Conservation (phyloP, 768 basidiomycete species). For the Rhizopogon salebrosus region DNA sequence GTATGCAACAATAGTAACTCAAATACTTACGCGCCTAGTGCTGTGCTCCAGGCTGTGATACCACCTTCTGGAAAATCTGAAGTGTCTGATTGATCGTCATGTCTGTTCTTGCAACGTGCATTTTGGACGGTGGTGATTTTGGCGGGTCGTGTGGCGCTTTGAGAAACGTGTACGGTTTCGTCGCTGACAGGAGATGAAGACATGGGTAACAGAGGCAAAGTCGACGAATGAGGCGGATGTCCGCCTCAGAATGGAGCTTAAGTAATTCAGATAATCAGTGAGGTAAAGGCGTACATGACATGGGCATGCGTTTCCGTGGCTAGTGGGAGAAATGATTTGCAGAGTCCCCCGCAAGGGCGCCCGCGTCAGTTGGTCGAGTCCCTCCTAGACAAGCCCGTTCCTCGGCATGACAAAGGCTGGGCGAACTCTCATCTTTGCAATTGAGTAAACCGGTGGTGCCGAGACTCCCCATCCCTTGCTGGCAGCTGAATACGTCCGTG, state of each 20-base stretch:
- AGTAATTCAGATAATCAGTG: background rate
- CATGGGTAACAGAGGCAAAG: background rate
- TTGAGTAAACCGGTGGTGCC: too few relatives aligned
- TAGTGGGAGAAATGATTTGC: too few relatives aligned
- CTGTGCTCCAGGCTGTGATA: slow-evolving; percentile 17
- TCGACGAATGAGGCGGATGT: background rate
- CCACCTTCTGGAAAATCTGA: slow-evolving; percentile 19
- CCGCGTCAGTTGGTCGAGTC: too few relatives aligned
- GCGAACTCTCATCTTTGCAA: too few relatives aligned
- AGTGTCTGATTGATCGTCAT: background rate
- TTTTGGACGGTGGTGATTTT: background rate
- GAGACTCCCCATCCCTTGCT: too few relatives aligned
- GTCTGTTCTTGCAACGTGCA: too few relatives aligned
- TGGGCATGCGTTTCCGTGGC: too few relatives aligned
- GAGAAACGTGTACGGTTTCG: background rate
- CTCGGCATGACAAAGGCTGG: too few relatives aligned
- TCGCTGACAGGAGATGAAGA: background rate
- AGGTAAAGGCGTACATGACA: too few relatives aligned
- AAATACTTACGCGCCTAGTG: slow-evolving; percentile 17
- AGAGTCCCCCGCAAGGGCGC: too few relatives aligned
- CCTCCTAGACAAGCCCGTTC: too few relatives aligned
- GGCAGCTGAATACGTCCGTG: too few relatives aligned
- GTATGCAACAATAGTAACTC: background rate
- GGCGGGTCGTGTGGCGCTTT: background rate
- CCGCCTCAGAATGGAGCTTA: background rate